phyloP scores from a whole-genome alignment of 768 basidiomycete genomes.

The Lactarius evosmus region DNA sequence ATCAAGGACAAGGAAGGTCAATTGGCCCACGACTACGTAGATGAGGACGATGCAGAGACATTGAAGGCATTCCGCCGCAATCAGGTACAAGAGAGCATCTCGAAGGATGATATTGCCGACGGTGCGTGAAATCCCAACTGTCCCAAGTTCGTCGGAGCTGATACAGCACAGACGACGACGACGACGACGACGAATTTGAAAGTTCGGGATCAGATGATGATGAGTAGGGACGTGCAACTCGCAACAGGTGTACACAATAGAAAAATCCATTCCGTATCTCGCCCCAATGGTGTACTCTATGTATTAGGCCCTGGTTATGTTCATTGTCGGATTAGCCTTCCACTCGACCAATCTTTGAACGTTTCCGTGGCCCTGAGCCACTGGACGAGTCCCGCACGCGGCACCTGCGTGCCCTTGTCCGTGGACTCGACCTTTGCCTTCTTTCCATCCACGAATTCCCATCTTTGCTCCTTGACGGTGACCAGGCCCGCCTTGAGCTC shows the following conservation, averaged over 20 bases:
- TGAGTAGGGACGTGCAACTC: constrained; percentile 26
- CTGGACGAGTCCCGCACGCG: constrained; percentile 35
- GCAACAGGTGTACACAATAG: constrained; percentile 22
- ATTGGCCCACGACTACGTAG: constrained; percentile 53
- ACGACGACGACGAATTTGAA: constrained; percentile 30
- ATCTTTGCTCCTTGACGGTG: constrained; percentile 87
- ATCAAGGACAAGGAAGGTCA: constrained; percentile 70
- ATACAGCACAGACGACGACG: constrained; percentile 31
- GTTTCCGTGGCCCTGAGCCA: constrained; percentile 36
- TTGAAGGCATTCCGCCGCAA: constrained; percentile 50
- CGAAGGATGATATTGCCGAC: constrained; percentile 59
- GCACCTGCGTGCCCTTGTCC: constrained; percentile 48
- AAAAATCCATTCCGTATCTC: constrained; percentile 13
- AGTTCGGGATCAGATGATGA: constrained; percentile 33
- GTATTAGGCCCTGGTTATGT: constrained; percentile 9
- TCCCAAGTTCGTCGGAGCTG: background rate
- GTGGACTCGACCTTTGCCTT: constrained; percentile 54
- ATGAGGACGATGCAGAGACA: constrained; percentile 50
- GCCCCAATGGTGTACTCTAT: constrained; percentile 16
- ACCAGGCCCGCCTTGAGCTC: constrained; percentile 84
- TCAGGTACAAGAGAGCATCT: constrained; percentile 49
- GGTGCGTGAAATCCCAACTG: constrained; percentile 39
- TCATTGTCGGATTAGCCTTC: constrained; percentile 32
- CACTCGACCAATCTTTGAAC: constrained; percentile 35
- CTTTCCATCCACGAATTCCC: constrained; percentile 71